These are phyloP conservation scores for Trichoderma breve DNA, from an alignment of 2,329 filamentous ascomycete species.

Conservation along the genomic window DNA sequence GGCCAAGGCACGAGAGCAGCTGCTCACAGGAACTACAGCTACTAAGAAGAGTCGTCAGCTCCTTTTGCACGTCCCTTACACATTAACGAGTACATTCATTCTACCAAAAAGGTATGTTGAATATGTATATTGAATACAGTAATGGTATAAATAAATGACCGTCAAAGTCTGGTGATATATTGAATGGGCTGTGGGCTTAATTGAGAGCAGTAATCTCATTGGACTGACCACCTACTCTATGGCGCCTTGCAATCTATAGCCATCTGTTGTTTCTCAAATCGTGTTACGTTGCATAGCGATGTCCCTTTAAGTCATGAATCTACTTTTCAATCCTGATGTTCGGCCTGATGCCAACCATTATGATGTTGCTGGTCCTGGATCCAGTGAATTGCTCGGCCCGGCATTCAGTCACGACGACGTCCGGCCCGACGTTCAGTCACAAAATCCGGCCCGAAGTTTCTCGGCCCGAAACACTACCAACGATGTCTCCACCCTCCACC, in stretches of 20 bases:
- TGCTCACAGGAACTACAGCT: background rate
- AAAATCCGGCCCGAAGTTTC: background rate
- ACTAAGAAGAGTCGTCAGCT: background rate
- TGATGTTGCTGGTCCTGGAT: background rate
- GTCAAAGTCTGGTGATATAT: background rate
- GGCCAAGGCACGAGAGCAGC: background rate
- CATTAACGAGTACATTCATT: too few relatives aligned
- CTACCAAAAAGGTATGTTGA: too few relatives aligned
- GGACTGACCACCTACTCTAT: background rate
- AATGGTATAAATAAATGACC: background rate
- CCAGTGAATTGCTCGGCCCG: background rate
- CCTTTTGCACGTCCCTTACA: background rate
- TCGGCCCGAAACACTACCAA: background rate
- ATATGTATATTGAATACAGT: too few relatives aligned
- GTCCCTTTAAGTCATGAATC: background rate
- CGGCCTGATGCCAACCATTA: background rate
- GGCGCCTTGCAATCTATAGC: background rate
- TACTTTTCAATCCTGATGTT: background rate
- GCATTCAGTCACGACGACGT: background rate
- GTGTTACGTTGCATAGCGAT: background rate
- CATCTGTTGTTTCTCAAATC: background rate
- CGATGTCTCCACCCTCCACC: background rate
- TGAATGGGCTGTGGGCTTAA: background rate
- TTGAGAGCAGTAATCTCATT: background rate
- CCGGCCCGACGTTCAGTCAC: background rate